These are phyloP conservation scores for Sporothrix brunneoviolacea DNA, from an alignment of 2,329 filamentous ascomycete species.

Conservation along the genomic window DNA sequence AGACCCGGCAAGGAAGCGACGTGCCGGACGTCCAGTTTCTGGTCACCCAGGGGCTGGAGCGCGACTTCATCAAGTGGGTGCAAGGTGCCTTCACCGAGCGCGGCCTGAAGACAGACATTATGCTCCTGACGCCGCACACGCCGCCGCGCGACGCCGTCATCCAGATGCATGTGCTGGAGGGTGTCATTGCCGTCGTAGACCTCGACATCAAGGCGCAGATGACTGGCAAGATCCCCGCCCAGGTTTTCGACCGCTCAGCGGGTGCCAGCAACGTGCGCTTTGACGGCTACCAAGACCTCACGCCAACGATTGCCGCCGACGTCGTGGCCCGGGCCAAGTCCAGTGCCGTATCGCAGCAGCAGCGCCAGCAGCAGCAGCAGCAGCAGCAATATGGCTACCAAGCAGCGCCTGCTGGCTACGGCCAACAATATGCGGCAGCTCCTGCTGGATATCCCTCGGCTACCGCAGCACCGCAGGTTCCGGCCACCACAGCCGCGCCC, in stretches of 20 bases:
- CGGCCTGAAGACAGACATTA: constrained; percentile 67
- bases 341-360: constrained; percentile 24
- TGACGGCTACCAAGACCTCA: constrained; percentile 80
- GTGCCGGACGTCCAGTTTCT: constrained; percentile 89
- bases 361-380: constrained; percentile 19
- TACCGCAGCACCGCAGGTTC: neutral
- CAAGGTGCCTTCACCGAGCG: constrained; percentile 67
- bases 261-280: constrained; percentile 73
- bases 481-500: constrained; percentile 6
- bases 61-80: constrained; percentile 77
- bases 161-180: constrained; percentile 77
- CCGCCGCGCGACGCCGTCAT: constrained; percentile 74
- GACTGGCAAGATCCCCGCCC: constrained; percentile 68
- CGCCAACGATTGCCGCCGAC: constrained; percentile 71
- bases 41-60: constrained; percentile 67
- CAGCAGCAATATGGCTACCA: constrained; percentile 22
- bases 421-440: neutral
- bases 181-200: constrained; percentile 77
- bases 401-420: neutral
- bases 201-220: constrained; percentile 64
- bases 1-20: constrained; percentile 58
- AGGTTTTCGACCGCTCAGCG: constrained; percentile 74
- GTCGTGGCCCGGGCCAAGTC: constrained; percentile 68
- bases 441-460: constrained; percentile 9
- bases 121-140: constrained; percentile 65